Evolutionary conservation across 495 filamentous ascomycete species (phyloP).

Genomic region (Aspergillus ostianus): DNA sequence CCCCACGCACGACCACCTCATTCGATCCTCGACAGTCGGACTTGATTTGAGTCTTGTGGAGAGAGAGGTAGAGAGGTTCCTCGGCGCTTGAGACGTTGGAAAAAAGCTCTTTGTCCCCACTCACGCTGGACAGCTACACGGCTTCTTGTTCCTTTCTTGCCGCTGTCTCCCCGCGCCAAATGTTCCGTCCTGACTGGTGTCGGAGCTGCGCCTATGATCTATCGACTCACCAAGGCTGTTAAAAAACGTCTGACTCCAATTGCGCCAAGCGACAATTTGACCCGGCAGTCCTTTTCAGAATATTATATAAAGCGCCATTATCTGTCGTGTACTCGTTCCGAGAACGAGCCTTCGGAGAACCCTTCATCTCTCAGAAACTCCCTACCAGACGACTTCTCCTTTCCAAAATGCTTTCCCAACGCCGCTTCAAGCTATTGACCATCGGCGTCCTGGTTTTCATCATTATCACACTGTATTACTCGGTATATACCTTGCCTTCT

Average conservation of each 20-base stretch:
- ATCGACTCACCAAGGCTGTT: conserved; percentile 9
- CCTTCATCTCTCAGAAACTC: not conserved
- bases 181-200: conserved; percentile 18
- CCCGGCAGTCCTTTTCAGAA: not conserved
- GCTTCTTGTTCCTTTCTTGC: conserved; percentile 1
- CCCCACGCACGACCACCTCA: not conserved
- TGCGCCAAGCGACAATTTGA: conserved; percentile 6
- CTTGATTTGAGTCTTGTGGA: not conserved
- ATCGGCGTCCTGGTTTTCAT: conserved; percentile 56
- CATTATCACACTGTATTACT: conserved; percentile 62
- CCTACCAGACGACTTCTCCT: not conserved
- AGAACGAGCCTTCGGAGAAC: not conserved
- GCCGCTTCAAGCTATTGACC: conserved; percentile 60
- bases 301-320: not conserved
- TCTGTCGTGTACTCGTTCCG: not conserved
- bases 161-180: conserved; percentile 14
- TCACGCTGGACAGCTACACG: conserved; percentile 1
- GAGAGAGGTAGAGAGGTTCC: no score
- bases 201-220: conserved; percentile 22
- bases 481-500: conserved; percentile 33
- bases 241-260: conserved; percentile 8
- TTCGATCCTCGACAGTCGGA: not conserved
- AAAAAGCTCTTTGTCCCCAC: not conserved
- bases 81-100: not conserved
- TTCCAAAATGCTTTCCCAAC: conserved; percentile 65